A percentile compares a stretch with the other conserved stretches of the same genome.
phyloP scores from a whole-genome alignment of 805 yeast genomes.

The Yarrowia porcina region DNA sequence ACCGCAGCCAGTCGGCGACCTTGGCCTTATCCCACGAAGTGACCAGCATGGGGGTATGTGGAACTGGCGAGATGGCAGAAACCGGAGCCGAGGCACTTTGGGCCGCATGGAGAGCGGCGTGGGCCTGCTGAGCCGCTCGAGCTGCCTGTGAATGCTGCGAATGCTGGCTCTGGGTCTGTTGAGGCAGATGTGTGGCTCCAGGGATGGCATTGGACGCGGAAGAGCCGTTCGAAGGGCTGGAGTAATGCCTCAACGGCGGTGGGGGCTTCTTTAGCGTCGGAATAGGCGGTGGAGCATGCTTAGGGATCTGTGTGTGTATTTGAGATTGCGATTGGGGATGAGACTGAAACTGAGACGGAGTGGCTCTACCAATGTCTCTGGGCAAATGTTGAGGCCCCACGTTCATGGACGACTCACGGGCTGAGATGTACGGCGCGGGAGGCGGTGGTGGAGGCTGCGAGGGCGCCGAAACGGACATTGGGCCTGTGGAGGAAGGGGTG shows the following conservation, averaged over 20 bases:
- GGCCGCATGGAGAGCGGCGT: neutral
- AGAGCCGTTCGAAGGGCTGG: neutral
- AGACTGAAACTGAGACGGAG: neutral
- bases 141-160: neutral
- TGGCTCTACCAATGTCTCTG: neutral
- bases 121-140: constrained; percentile 13
- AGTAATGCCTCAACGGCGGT: neutral
- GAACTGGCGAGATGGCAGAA: neutral
- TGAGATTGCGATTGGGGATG: neutral
- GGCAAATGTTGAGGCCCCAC: constrained; percentile 1
- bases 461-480: neutral
- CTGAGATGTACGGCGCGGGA: neutral
- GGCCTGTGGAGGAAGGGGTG: neutral
- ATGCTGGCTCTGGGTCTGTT: neutral
- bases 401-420: neutral
- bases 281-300: neutral
- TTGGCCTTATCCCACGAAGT: constrained; percentile 34
- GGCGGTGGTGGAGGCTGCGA: neutral
- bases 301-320: neutral
- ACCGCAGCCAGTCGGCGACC: constrained; percentile 34
- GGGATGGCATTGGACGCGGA: neutral
- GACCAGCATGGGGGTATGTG: neutral
- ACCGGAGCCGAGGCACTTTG: neutral
- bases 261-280: constrained; percentile 2
- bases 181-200: neutral